Conservation (phyloP, 257 asterid genomes). For the Nicotiana undulata region DNA sequence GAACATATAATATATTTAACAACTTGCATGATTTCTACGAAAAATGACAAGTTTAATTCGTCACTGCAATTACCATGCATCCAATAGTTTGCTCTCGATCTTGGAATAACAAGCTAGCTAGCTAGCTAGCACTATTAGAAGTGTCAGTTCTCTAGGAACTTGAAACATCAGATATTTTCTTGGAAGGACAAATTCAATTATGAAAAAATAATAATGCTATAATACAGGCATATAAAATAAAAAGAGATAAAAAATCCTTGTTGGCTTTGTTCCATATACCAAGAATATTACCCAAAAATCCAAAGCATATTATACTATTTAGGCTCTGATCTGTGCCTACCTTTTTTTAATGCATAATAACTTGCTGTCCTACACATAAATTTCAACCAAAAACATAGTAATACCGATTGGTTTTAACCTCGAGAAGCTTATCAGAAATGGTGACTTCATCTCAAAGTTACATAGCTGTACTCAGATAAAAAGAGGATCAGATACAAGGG, state of each 20-base stretch:
- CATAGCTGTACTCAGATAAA: background rate
- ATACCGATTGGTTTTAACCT: background rate
- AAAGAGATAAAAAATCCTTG: background rate
- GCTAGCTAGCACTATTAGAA: background rate
- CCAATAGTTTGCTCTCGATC: background rate
- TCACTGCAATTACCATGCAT: background rate
- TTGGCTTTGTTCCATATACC: background rate
- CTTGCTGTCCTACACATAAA: background rate
- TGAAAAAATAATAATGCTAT: background rate
- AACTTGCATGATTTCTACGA: background rate
- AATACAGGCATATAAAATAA: background rate
- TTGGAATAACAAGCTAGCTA: background rate
- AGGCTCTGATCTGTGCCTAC: background rate
- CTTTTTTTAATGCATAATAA: background rate
- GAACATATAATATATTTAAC: background rate
- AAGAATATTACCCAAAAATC: slow-evolving; percentile 1
- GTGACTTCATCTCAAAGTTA: background rate
- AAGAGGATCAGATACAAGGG: background rate
- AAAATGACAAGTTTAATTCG: background rate
- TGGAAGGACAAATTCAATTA: background rate
- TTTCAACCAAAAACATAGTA: background rate
- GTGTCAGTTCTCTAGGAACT: slow-evolving; percentile 1
- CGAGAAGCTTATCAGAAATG: background rate
- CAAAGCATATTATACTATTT: background rate
- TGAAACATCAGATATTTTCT: background rate